These are phyloP conservation scores for Glycine tomentella DNA, from an alignment of 306 rosid species.

Conservation along the genomic window DNA sequence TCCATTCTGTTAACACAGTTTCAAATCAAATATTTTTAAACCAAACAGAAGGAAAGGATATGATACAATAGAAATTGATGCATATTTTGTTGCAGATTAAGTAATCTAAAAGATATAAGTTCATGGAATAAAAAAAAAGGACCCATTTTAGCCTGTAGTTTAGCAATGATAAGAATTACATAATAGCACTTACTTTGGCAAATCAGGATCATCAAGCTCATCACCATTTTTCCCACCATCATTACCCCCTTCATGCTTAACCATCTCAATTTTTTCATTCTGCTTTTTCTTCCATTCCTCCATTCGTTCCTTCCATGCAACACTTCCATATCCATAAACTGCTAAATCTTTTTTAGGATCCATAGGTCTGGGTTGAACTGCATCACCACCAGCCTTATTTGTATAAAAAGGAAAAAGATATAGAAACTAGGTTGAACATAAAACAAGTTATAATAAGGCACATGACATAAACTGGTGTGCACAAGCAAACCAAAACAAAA, in stretches of 20 bases:
- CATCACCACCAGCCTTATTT: slow-evolving; percentile 46
- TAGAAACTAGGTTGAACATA: slow-evolving; percentile 19
- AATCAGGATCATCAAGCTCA: slow-evolving; percentile 69
- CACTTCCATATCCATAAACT: slow-evolving; percentile 90
- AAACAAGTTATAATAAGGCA: slow-evolving; percentile 30
- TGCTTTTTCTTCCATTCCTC: slow-evolving; percentile 92
- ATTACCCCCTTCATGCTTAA: slow-evolving; percentile 63
- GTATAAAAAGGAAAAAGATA: background rate
- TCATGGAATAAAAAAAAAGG: background rate
- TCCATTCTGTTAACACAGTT: slow-evolving; percentile 72
- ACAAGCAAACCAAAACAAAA: slow-evolving; percentile 60
- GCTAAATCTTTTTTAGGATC: slow-evolving; percentile 90
- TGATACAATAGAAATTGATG: slow-evolving; percentile 1
- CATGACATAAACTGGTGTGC: background rate
- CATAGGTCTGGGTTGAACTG: slow-evolving; percentile 86
- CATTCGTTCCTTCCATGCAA: slow-evolving; percentile 92
- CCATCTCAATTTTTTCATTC: slow-evolving; percentile 74
- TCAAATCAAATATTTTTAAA: slow-evolving; percentile 15
- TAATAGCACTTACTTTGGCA: slow-evolving; percentile 71
- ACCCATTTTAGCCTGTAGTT: background rate
- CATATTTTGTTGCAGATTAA: slow-evolving; percentile 14
- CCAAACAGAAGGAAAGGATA: background rate
- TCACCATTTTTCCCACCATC: slow-evolving; percentile 56
- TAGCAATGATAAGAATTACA: slow-evolving; percentile 10
- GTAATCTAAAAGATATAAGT: background rate